A percentile compares a stretch with the other conserved stretches of the same genome.
These are phyloP conservation scores for Theobroma cacao DNA, from an alignment of 345 rosid genomes.

Conservation along the genomic window DNA sequence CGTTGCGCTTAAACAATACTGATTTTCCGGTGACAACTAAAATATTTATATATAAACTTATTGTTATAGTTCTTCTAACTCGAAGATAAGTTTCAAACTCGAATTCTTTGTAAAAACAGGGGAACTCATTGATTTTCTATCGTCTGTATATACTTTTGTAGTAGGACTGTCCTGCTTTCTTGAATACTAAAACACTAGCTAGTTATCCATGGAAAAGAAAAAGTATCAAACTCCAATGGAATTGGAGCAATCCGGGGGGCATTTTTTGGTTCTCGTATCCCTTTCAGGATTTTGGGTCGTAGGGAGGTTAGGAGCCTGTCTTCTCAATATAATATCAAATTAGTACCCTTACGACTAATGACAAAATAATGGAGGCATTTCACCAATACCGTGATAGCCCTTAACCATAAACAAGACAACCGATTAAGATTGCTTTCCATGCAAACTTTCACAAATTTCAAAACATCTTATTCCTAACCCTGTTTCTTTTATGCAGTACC, in stretches of 20 bases:
- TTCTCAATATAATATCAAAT: not conserved
- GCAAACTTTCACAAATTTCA: conserved; percentile 7
- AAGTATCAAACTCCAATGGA: not conserved
- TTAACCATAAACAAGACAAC: not conserved
- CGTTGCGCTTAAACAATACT: too few species aligned
- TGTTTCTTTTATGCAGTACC: too few species aligned
- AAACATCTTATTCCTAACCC: not conserved
- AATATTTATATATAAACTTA: too few species aligned
- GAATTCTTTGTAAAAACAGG: too few species aligned
- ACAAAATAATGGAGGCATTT: not conserved
- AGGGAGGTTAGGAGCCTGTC: not conserved
- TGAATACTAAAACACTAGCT: too few species aligned
- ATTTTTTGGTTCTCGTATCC: not conserved
- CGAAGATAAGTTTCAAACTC: not conserved
- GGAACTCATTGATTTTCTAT: too few species aligned
- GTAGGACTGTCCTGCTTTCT: too few species aligned
- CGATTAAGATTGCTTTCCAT: not conserved
- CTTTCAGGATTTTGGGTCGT: not conserved
- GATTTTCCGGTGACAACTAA: not conserved
- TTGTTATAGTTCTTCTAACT: too few species aligned
- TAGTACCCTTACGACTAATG: not conserved
- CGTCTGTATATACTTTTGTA: too few species aligned
- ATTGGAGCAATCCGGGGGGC: not conserved
- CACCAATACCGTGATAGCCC: not conserved
- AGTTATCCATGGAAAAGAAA: not conserved